Evolutionary conservation across 2,329 filamentous ascomycete species (phyloP), one percentile per base, ranked within the genome.

Genomic region (Colletotrichum spinosum): DNA sequence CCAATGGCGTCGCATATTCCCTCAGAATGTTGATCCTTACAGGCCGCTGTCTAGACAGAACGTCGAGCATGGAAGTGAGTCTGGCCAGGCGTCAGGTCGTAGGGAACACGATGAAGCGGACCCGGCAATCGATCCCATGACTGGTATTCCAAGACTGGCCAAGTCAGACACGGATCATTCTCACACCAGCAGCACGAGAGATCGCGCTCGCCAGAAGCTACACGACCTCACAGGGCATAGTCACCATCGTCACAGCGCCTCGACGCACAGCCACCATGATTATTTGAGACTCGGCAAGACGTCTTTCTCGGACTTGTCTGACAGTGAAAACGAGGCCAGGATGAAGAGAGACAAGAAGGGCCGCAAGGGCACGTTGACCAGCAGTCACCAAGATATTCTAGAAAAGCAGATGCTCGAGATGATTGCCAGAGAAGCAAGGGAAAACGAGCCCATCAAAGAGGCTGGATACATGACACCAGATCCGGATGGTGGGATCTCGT

Each of bases 1-100:
- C 12, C 83, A 92, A 71, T 93, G 93, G 72, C 85, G 87, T 52
- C 90, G 86, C 62, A 87, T 97, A 12, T 97, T 92, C 68, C 83
- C 87, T 1, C 77, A 79, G 25, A 70, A 71, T 6, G 70, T 70
- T 0, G 70, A 70, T 7, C 41, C 71, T 1, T 71, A 73, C 54
- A 72, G 72, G 45, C 73, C 76, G 2, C 35, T 72, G 15, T 76
- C 77, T 1, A 68, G 68, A 13, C 72, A 73, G 13, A 70, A 70
- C 0, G 70, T 69, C 12, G 73, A 67, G n/a, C 8, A 65, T 15
- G 62, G 58, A 10, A 62, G 58, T 17, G 62, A 65, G 13, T 58
- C 49, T 4, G 53, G 62, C n/a, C 61, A 55, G 12, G 51, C 50
- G 6, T 35, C 61, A 9, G 44, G 46, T 4, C 52, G 58, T 10